Conservation (phyloP, 2,329 filamentous ascomycete species). For the Chrysosporium keratinophilum region DNA sequence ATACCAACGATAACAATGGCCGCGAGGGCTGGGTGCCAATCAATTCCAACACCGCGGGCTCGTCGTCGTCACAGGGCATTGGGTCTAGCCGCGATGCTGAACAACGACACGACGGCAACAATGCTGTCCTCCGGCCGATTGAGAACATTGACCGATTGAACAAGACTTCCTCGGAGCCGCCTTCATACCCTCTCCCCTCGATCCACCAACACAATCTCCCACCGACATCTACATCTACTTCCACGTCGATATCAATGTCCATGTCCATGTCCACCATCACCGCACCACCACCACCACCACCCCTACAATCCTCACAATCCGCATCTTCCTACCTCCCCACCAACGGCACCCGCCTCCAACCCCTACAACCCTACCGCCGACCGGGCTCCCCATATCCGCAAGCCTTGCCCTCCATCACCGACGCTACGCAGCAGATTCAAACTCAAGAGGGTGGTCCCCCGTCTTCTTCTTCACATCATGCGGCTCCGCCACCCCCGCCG, state of each 20-base stretch:
- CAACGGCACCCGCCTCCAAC: conserved; percentile 23
- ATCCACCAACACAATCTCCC: conserved; percentile 28
- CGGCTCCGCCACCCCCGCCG: too few species aligned
- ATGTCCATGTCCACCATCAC: conserved; percentile 27
- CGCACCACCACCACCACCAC: conserved; percentile 11
- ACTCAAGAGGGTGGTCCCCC: too few species aligned
- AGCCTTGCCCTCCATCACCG: conserved; percentile 31
- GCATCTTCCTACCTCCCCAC: conserved; percentile 21
- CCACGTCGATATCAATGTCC: conserved; percentile 18
- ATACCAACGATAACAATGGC: conserved; percentile 22
- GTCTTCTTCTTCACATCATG: too few species aligned
- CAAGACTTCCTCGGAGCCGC: conserved; percentile 8
- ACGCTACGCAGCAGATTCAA: conserved; percentile 25
- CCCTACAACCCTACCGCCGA: conserved; percentile 32
- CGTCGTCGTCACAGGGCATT: conserved; percentile 21
- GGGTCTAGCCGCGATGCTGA: conserved; percentile 24
- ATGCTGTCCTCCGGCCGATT: conserved; percentile 6
- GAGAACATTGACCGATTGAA: conserved; percentile 14
- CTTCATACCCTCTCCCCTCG: conserved; percentile 22
- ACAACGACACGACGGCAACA: conserved; percentile 13
- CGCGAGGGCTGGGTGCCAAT: conserved; percentile 36
- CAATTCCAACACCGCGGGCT: conserved; percentile 15
- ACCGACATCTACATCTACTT: conserved; percentile 25
- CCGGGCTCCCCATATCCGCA: conserved; percentile 27
- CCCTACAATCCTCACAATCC: conserved; percentile 4